phyloP scores from a whole-genome alignment of 176 grass and related monocot genomes.

The Stipa capillata region DNA sequence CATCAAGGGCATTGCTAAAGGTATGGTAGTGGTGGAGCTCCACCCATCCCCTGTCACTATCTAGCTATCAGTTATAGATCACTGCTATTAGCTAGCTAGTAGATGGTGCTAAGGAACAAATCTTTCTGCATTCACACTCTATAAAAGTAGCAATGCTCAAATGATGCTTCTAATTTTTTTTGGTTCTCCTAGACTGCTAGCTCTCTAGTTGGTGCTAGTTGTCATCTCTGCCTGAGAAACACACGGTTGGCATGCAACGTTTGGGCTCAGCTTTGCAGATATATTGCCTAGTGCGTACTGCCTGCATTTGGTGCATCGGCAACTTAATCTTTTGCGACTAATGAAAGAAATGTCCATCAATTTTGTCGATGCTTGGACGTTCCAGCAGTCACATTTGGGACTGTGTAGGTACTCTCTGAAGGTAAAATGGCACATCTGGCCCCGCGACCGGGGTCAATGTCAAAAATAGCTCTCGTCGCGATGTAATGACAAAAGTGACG shows the following conservation, averaged over 20 bases:
- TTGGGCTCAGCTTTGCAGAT: not conserved
- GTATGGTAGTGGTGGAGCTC: conserved; percentile 35
- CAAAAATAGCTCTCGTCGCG: too few species aligned
- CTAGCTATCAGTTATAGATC: not conserved
- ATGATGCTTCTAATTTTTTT: conserved; percentile 3
- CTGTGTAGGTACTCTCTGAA: conserved; percentile 1
- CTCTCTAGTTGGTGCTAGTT: not conserved
- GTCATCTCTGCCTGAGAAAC: conserved; percentile 1
- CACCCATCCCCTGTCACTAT: conserved; percentile 19
- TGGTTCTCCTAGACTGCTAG: too few species aligned
- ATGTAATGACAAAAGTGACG: too few species aligned
- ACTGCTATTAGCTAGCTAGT: not conserved
- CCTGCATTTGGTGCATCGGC: not conserved
- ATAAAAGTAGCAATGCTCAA: not conserved
- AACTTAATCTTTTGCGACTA: not conserved
- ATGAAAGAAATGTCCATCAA: not conserved
- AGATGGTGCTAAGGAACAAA: not conserved
- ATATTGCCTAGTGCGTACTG: not conserved
- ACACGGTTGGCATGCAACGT: conserved; percentile 15
- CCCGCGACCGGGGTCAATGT: too few species aligned
- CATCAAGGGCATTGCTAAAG: conserved; percentile 88
- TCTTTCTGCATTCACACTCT: conserved; percentile 21
- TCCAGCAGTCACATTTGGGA: not conserved
- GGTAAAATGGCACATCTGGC: too few species aligned
- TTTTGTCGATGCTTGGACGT: not conserved